Conservation (phyloP, 768 basidiomycete species). For the Leccinum imitatum region DNA sequence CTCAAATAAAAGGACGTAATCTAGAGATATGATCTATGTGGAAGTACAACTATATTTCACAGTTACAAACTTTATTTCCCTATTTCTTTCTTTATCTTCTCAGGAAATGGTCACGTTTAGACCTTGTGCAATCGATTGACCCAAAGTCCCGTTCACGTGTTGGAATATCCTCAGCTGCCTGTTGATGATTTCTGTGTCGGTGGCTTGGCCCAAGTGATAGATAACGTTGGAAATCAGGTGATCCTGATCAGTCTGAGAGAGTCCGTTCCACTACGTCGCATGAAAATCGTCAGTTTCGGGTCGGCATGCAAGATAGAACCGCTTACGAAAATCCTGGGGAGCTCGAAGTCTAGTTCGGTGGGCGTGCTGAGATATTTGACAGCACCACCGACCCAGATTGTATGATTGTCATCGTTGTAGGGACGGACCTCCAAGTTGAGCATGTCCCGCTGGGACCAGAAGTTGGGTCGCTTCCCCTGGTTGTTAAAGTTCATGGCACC, state of each 20-base stretch:
- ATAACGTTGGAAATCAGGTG: conserved; percentile 39
- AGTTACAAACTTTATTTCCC: background rate
- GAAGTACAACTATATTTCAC: background rate
- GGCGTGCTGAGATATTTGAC: conserved; percentile 37
- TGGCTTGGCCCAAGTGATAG: conserved; percentile 38
- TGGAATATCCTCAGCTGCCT: conserved; percentile 37
- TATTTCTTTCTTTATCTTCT: background rate
- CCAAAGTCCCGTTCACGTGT: conserved; percentile 39
- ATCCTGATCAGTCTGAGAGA: conserved; percentile 36
- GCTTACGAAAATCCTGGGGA: conserved; percentile 35
- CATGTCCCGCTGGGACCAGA: conserved; percentile 36
- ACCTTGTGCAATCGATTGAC: conserved; percentile 36
- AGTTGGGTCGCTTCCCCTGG: conserved; percentile 41
- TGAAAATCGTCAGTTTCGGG: background rate
- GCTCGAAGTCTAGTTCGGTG: conserved; percentile 40
- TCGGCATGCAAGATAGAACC: background rate
- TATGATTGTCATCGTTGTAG: conserved; percentile 41
- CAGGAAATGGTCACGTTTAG: conserved; percentile 21
- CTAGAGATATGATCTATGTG: background rate
- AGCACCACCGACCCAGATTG: conserved; percentile 42
- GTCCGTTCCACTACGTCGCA: conserved; percentile 29
- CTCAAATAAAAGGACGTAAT: background rate
- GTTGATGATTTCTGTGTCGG: conserved; percentile 28
- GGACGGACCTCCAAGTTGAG: conserved; percentile 34
- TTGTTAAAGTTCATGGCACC: conserved; percentile 38